These are phyloP conservation scores for Calonectria multiphialidica DNA, from an alignment of 2,329 filamentous ascomycete species.

Conservation along the genomic window DNA sequence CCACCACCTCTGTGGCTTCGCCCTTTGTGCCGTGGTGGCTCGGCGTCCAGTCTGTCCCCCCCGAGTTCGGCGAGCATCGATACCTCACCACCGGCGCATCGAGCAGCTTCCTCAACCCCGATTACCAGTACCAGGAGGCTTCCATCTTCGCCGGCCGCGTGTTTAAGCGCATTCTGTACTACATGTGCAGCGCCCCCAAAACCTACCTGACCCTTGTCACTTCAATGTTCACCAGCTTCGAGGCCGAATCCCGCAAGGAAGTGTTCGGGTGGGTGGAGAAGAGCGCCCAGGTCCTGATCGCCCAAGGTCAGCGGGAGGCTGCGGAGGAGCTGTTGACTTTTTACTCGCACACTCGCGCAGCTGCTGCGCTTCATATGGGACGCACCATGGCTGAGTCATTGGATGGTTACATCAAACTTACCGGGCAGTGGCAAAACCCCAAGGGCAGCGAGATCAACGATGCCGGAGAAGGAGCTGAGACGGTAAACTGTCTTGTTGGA, in stretches of 20 bases:
- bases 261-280: conserved; percentile 37
- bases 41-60: conserved; percentile 33
- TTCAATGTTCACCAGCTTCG: conserved; percentile 26
- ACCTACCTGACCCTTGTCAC: conserved; percentile 34
- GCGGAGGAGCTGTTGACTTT: conserved; percentile 34
- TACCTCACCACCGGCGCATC: conserved; percentile 39
- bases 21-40: conserved; percentile 41
- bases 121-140: conserved; percentile 38
- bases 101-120: conserved; percentile 39
- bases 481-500: conserved; percentile 39
- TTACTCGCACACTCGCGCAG: conserved; percentile 36
- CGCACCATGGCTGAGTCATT: conserved; percentile 32
- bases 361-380: conserved; percentile 35
- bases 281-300: conserved; percentile 28
- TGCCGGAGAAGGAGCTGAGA: conserved; percentile 37
- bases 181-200: conserved; percentile 38
- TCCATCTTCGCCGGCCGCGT: conserved; percentile 37
- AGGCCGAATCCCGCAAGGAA: conserved; percentile 29
- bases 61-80: conserved; percentile 36
- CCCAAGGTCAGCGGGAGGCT: conserved; percentile 30
- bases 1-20: conserved; percentile 30
- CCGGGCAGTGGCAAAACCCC: conserved; percentile 33
- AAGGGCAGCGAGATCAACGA: conserved; percentile 39
- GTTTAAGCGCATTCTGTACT: conserved; percentile 37
- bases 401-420: conserved; percentile 40